A percentile compares a stretch with the other conserved stretches of the same genome.
phyloP scores from a whole-genome alignment of 768 basidiomycete genomes.

The Rhizopogon rudus region DNA sequence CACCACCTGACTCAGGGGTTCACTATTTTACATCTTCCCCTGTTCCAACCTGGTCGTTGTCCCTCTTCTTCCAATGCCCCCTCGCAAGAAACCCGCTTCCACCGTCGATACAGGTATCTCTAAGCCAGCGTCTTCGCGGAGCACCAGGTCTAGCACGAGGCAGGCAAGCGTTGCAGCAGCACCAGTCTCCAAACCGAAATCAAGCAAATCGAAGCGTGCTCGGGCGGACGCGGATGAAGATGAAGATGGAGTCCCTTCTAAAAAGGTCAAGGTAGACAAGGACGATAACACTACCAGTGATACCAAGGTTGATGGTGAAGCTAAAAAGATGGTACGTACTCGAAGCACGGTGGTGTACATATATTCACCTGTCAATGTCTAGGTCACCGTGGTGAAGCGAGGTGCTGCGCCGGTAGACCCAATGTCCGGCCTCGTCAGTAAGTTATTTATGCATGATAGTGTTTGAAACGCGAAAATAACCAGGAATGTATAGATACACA shows the following conservation, averaged over 20 bases:
- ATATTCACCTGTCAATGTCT: conserved; percentile 13
- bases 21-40: not conserved
- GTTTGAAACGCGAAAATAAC: not conserved
- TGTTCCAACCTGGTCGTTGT: not conserved
- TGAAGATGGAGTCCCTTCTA: conserved; percentile 7
- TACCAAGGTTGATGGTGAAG: conserved; percentile 18
- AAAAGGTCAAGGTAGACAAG: conserved; percentile 16
- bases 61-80: conserved; percentile 30
- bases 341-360: not conserved
- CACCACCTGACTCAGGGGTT: not conserved
- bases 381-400: conserved; percentile 46
- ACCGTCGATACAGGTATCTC: conserved; percentile 19
- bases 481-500: conserved; percentile 36
- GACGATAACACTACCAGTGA: conserved; percentile 13
- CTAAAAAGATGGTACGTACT: conserved; percentile 37
- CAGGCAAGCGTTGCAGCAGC: conserved; percentile 15
- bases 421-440: conserved; percentile 38
- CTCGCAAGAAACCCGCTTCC: conserved; percentile 39
- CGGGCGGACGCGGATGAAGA: conserved; percentile 8
- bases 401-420: conserved; percentile 56
- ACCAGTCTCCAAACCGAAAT: conserved; percentile 22
- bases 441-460: conserved; percentile 17
- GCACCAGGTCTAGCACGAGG: conserved; percentile 33
- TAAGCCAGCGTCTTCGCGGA: conserved; percentile 12
- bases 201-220: conserved; percentile 19